Evolutionary conservation across 2,329 filamentous ascomycete genomes (phyloP).

Genomic region (Penicillium sp.): DNA sequence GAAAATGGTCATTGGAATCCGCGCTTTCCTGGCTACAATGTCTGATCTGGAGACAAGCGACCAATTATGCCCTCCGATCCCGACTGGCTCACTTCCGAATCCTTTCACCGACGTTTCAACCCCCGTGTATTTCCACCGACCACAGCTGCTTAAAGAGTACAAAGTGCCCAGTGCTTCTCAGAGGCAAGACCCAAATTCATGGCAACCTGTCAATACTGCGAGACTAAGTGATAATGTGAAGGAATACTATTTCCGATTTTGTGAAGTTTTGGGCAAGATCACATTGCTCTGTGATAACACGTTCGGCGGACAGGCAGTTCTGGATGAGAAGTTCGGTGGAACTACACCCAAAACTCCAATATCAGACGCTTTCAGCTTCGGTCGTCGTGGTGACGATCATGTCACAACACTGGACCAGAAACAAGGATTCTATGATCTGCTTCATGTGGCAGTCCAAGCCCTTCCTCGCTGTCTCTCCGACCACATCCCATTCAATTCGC

Average conservation of each 20-base stretch:
- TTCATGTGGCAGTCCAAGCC: conserved; percentile 93
- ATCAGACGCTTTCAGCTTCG: conserved; percentile 88
- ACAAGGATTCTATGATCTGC: conserved; percentile 89
- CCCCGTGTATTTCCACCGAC: conserved; percentile 35
- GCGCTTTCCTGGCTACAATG: conserved; percentile 90
- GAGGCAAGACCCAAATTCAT: conserved; percentile 31
- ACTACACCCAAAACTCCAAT: conserved; percentile 92
- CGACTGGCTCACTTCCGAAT: conserved; percentile 55
- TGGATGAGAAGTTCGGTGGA: conserved; percentile 91
- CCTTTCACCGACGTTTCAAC: conserved; percentile 37
- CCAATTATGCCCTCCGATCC: conserved; percentile 75
- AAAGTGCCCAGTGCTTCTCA: conserved; percentile 27
- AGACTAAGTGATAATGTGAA: conserved; percentile 71
- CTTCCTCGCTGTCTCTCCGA: conserved; percentile 88
- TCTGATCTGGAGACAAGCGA: conserved; percentile 85
- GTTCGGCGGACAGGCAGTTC: conserved; percentile 89
- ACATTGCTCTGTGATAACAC: conserved; percentile 95
- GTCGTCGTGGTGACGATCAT: conserved; percentile 77
- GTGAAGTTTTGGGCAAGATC: conserved; percentile 91
- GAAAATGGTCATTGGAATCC: conserved; percentile 93
- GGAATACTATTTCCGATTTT: conserved; percentile 87
- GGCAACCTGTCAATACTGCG: conserved; percentile 56
- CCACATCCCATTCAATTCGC: conserved; percentile 85
- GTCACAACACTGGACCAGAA: conserved; percentile 73
- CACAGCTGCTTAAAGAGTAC: conserved; percentile 38